These are phyloP conservation scores for Aristolochia fimbriata DNA, from an alignment of 164 flowering plant genomes.

Conservation along the genomic window DNA sequence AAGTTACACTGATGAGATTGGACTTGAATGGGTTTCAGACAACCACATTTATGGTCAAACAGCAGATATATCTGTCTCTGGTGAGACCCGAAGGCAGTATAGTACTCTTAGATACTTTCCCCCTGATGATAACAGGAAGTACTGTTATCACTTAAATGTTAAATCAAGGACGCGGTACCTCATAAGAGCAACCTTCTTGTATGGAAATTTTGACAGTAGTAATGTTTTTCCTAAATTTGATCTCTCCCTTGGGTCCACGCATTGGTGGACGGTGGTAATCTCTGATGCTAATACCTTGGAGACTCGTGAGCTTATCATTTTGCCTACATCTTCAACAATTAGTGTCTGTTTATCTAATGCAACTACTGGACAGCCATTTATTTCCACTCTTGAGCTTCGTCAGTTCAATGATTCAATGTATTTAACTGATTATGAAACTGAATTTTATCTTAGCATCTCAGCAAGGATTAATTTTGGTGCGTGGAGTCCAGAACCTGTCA, in stretches of 20 bases:
- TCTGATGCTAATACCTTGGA: slow-evolving; percentile 77
- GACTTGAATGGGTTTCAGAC: slow-evolving; percentile 79
- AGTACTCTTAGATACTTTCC: slow-evolving; percentile 72
- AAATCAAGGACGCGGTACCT: slow-evolving; percentile 71
- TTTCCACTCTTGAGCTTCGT: slow-evolving; percentile 95
- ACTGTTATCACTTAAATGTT: slow-evolving; percentile 75
- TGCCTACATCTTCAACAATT: slow-evolving; percentile 59
- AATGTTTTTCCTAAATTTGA: slow-evolving; percentile 95
- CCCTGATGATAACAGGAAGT: slow-evolving; percentile 73
- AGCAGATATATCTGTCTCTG: slow-evolving; percentile 46
- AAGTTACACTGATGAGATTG: slow-evolving; percentile 66
- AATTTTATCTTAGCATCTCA: slow-evolving; percentile 69
- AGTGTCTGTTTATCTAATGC: slow-evolving; percentile 94
- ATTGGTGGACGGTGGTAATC: slow-evolving; percentile 87
- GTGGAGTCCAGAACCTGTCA: slow-evolving; percentile 63
- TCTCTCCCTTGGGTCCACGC: slow-evolving; percentile 80
- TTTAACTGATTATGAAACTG: slow-evolving; percentile 53
- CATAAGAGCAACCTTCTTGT: slow-evolving; percentile 79
- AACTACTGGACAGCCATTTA: slow-evolving; percentile 88
- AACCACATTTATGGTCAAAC: slow-evolving; percentile 38
- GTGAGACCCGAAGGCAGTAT: slow-evolving; percentile 72
- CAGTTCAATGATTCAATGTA: slow-evolving; percentile 90
- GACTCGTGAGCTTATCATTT: slow-evolving; percentile 60
- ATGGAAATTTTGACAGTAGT: slow-evolving; percentile 86
- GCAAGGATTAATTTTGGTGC: slow-evolving; percentile 98